Evolutionary conservation across 108 stramenopile species (phyloP), one percentile per base, ranked within the genome.

Genomic region (Skeletonema grethae): DNA sequence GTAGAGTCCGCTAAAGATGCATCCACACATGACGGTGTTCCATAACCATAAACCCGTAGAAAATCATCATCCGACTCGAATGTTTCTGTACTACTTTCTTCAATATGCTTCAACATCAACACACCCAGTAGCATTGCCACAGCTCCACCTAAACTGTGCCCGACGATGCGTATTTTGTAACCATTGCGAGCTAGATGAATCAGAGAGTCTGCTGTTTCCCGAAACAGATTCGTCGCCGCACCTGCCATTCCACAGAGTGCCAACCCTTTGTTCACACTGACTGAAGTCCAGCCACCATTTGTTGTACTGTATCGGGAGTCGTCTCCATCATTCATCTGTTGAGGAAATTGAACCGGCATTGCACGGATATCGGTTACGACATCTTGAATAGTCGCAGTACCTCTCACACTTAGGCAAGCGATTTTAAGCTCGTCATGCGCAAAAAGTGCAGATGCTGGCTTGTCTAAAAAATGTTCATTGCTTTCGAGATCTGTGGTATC

Each of bases 291-390:
- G 39, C 86, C 94, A 10, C 73, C 84, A 32, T 72, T 59, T 25
- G 72, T 67, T 18, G 61, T 71, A 7, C 55, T 70, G 46, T 61
- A 80, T 59, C 39, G 8, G 13, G 29, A 32, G 28, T 78, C 73
- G n/a, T 72, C 57, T 9, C 82, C 84, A 58, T 63, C 82, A 0
- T 67, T 58, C 46, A 84, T 86, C 62, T 58, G 50, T 28, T 70
- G 71, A 30, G 94, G 96, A 69, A 97, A 95, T 15, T 88, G 88
- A 11, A 94, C 89, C 10, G 96, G 96, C 38, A 79, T 75, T 64
- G 90, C 96, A 30, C 95, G 92, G 66, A 98, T 94, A 82, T 98
- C 97, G n/a, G 96, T 97, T 6, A 97, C 89, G 16, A 98, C 95
- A 82, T 98, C 97, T 38, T 97, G 87, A 20, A 97, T 92, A 13